These are phyloP conservation scores for Maudiozyma serrabonitensis DNA, from an alignment of 805 yeast genomes.

Conservation along the genomic window DNA sequence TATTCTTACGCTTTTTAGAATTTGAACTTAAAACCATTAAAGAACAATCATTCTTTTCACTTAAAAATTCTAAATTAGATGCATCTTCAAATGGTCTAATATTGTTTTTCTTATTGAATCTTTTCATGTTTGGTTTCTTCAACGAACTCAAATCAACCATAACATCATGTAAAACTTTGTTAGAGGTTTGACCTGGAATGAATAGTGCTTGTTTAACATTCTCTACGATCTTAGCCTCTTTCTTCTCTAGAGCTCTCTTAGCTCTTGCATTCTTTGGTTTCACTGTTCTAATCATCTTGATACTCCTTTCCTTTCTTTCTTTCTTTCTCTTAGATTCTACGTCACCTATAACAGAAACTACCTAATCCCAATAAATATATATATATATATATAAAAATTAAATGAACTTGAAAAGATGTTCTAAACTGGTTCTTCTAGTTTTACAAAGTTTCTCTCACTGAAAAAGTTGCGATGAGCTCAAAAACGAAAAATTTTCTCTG, in stretches of 20 bases:
- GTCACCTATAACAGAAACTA: too few species aligned
- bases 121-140: constrained; percentile 82
- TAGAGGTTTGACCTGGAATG: constrained; percentile 79
- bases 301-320: too few species aligned
- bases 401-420: too few species aligned
- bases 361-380: too few species aligned
- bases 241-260: constrained; percentile 84
- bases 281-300: constrained; percentile 34
- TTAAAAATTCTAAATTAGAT: constrained; percentile 73
- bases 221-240: constrained; percentile 81
- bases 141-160: constrained; percentile 81
- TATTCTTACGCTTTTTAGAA: constrained; percentile 89
- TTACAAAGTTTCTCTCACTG: background rate
- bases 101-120: constrained; percentile 82
- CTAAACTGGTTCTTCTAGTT: too few species aligned
- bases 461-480: background rate
- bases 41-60: constrained; percentile 90
- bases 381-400: too few species aligned
- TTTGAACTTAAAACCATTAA: constrained; percentile 67
- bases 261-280: constrained; percentile 94
- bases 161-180: constrained; percentile 73
- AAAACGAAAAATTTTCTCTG: background rate
- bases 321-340: too few species aligned
- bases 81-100: constrained; percentile 90
- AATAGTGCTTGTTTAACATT: constrained; percentile 85